Conservation (phyloP, 192 early-diverging fungal species). For the Coemansia sp. region DNA sequence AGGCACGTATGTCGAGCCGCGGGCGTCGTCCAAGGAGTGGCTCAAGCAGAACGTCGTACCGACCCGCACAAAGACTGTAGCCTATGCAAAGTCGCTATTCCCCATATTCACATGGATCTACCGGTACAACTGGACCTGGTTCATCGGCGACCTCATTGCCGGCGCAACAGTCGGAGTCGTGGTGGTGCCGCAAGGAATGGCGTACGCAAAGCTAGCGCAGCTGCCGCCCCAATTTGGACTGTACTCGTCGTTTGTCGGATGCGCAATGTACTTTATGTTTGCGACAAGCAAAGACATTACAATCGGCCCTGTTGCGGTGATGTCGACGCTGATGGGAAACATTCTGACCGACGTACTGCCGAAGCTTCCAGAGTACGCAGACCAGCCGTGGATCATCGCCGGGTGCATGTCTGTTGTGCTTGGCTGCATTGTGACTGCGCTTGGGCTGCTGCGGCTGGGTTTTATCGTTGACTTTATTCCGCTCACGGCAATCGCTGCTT, state of each 20-base stretch:
- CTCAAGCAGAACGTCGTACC: conserved; percentile 29
- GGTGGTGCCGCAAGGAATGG: conserved; percentile 72
- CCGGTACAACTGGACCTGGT: conserved; percentile 60
- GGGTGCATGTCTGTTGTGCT: conserved; percentile 67
- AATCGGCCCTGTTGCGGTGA: conserved; percentile 74
- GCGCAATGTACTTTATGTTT: conserved; percentile 67
- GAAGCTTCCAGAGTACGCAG: conserved; percentile 52
- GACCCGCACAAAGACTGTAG: conserved; percentile 8
- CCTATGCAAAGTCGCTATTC: conserved; percentile 45
- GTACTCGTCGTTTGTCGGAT: conserved; percentile 73
- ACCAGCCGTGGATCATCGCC: conserved; percentile 54
- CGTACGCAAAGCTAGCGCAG: conserved; percentile 73
- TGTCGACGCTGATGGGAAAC: conserved; percentile 74
- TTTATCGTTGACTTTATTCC: conserved; percentile 87
- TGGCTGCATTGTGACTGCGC: conserved; percentile 65
- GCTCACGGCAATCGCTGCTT: conserved; percentile 78
- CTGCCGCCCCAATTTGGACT: conserved; percentile 73
- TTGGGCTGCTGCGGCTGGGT: conserved; percentile 82
- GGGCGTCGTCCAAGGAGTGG: conserved; percentile 44
- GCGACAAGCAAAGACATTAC: conserved; percentile 75
- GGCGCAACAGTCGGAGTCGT: conserved; percentile 74
- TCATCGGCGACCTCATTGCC: conserved; percentile 65
- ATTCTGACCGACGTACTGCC: conserved; percentile 52
- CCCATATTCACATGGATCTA: conserved; percentile 52
- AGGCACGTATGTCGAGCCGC: conserved; percentile 41